Evolutionary conservation across 2,329 filamentous ascomycete species (phyloP).

Genomic region (Canariomyces notabilis): DNA sequence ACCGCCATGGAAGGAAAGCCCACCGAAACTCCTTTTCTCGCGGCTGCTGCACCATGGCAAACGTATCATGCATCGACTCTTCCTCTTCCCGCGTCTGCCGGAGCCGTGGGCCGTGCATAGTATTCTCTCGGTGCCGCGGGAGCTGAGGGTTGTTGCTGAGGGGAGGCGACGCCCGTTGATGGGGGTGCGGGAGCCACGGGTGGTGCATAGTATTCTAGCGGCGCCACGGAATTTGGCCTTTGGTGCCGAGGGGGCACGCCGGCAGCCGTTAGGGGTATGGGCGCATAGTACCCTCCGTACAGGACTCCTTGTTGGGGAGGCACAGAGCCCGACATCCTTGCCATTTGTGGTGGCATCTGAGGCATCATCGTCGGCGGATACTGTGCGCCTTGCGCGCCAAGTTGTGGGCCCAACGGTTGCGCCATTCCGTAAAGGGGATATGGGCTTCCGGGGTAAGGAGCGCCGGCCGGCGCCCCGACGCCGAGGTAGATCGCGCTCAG

Average conservation of each 20-base stretch:
- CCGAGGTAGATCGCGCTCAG: too few relatives aligned
- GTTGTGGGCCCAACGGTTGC: not conserved
- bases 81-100: not conserved
- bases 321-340: not conserved
- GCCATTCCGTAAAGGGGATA: not conserved
- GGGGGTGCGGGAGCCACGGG: not conserved
- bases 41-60: not conserved
- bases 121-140: constrained; percentile 1
- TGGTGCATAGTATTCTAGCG: constrained; percentile 13
- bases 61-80: not conserved
- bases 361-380: not conserved
- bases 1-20: not conserved
- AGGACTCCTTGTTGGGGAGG: constrained; percentile 1
- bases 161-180: too few relatives aligned
- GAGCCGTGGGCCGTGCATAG: not conserved
- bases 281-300: constrained; percentile 20
- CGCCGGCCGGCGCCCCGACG: constrained; percentile 4
- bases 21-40: not conserved
- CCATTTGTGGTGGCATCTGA: not conserved
- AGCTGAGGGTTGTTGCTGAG: not conserved
- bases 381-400: constrained; percentile 1
- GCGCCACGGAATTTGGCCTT: not conserved
- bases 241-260: not conserved
- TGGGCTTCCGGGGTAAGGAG: not conserved
- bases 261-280: not conserved